Conservation (phyloP, 306 rosid genomes). For the Malus sylvestris region DNA sequence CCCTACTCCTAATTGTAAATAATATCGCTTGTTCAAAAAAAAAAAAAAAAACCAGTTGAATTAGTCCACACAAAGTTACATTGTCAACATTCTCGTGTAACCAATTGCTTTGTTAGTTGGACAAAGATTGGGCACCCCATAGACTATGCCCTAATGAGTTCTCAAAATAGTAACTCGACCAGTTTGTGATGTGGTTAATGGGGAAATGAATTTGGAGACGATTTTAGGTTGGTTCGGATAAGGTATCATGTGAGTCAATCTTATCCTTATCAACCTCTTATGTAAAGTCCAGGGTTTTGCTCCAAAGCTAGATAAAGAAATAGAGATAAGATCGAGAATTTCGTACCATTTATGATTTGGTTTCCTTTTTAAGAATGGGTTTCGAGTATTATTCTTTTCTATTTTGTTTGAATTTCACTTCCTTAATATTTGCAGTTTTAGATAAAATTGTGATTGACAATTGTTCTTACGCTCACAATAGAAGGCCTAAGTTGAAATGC, state of each 20-base stretch:
- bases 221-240: not conserved
- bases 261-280: slow-evolving; percentile 17
- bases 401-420: not conserved
- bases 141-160: not conserved
- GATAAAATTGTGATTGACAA: not conserved
- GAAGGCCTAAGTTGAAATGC: not conserved
- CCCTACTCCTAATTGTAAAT: too few species aligned
- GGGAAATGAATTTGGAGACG: not conserved
- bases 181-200: not conserved
- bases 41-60: too few species aligned
- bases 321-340: slow-evolving; percentile 5
- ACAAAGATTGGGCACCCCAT: not conserved
- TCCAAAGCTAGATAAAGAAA: slow-evolving; percentile 14
- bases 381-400: slow-evolving; percentile 3
- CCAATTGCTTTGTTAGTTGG: too few species aligned
- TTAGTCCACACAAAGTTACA: too few species aligned
- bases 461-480: not conserved
- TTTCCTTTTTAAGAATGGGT: not conserved
- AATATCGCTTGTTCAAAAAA: too few species aligned
- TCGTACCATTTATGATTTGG: not conserved
- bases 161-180: not conserved
- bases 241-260: slow-evolving; percentile 18
- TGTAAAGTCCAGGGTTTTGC: slow-evolving; percentile 5
- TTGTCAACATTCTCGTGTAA: too few species aligned
- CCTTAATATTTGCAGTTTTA: not conserved